These are phyloP conservation scores for Cryptococcus floricola DNA, from an alignment of 1,284 basidiomycete species.

Conservation along the genomic window DNA sequence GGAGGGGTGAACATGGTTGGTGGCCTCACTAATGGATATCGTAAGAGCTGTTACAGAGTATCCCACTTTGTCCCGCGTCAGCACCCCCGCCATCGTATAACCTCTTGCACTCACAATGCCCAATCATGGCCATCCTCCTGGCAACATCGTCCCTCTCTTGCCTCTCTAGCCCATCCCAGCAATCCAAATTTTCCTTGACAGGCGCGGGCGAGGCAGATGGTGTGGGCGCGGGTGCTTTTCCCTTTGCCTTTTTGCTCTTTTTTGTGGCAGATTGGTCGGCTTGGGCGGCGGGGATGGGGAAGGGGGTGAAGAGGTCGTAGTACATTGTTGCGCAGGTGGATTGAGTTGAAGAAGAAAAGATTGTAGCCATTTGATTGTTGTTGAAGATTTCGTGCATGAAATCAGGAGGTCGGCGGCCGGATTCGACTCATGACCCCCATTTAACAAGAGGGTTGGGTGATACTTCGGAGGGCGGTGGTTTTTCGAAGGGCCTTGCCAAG, in stretches of 20 bases:
- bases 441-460: no score
- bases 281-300: conserved; percentile 25
- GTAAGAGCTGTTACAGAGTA: conserved; percentile 44
- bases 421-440: no score
- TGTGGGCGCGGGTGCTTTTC: not conserved
- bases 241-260: conserved; percentile 44
- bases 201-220: not conserved
- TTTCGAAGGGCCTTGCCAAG: no score
- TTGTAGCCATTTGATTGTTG: no score
- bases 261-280: conserved; percentile 8
- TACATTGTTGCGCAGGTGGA: conserved; percentile 27
- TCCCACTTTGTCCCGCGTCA: conserved; percentile 32
- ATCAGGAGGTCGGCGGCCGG: no score
- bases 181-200: conserved; percentile 12
- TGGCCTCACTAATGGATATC: conserved; percentile 27
- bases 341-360: no score
- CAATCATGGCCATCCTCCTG: conserved; percentile 30
- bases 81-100: not conserved
- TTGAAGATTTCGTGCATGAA: no score
- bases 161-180: conserved; percentile 37
- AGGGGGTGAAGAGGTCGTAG: conserved; percentile 47
- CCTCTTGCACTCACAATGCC: conserved; percentile 34
- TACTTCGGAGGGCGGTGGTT: no score
- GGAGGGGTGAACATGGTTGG: conserved; percentile 24
- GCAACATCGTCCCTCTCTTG: conserved; percentile 36